phyloP scores from a whole-genome alignment of 116 monocot species.

The Iris pallida region DNA sequence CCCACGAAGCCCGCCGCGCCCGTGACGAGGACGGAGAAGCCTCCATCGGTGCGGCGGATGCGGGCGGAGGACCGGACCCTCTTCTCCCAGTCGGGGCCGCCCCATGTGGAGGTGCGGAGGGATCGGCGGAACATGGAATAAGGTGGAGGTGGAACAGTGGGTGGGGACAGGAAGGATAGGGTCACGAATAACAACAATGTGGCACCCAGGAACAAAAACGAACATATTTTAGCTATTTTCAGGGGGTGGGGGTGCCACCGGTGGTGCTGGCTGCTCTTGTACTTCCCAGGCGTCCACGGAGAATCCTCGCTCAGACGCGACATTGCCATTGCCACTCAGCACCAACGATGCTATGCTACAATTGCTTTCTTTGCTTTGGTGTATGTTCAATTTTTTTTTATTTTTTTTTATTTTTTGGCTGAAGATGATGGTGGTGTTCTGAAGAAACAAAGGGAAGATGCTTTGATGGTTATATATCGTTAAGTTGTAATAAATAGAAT shows the following conservation, averaged over 20 bases:
- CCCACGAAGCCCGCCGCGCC: constrained; percentile 45
- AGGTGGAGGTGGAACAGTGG: not conserved
- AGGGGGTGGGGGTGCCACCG: constrained; percentile 12
- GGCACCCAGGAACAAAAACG: not conserved
- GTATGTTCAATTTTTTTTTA: too few species aligned
- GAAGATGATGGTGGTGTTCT: too few species aligned
- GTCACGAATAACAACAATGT: constrained; percentile 2
- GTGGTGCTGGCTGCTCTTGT: constrained; percentile 23
- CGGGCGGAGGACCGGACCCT: constrained; percentile 30
- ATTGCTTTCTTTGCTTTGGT: too few species aligned
- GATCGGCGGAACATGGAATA: constrained; percentile 6
- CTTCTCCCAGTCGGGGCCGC: constrained; percentile 35
- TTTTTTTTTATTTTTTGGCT: too few species aligned
- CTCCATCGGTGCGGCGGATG: not conserved
- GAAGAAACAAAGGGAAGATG: too few species aligned
- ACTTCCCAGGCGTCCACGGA: constrained; percentile 32
- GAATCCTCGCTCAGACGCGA: not conserved
- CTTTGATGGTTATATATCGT: too few species aligned
- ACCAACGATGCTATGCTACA: too few species aligned
- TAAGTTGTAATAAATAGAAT: too few species aligned
- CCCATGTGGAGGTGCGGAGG: constrained; percentile 19
- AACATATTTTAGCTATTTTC: too few species aligned
- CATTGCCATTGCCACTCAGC: not conserved
- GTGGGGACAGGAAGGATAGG: constrained; percentile 5
- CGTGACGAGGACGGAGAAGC: constrained; percentile 30